phyloP scores from a whole-genome alignment of 1,284 basidiomycete species.

The Naganishia sp. region DNA sequence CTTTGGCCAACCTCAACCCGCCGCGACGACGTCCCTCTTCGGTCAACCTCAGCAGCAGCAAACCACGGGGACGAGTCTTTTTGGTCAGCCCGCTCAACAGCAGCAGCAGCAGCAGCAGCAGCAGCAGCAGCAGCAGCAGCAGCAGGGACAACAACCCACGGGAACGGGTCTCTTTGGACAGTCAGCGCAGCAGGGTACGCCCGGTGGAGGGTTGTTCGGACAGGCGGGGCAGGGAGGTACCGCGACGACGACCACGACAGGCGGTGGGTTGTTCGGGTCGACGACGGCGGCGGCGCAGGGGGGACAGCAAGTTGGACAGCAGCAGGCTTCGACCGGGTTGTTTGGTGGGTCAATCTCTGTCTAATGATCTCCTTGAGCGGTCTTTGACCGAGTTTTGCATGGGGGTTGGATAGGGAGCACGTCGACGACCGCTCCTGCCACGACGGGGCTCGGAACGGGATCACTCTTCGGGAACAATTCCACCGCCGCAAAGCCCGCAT shows the following conservation, averaged over 20 bases:
- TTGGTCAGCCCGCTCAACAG: constrained; percentile 13
- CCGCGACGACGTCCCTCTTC: constrained; percentile 7
- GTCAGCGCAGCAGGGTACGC: not conserved
- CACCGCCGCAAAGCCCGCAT: constrained; percentile 5
- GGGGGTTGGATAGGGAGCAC: no score
- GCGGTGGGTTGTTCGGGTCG: constrained; percentile 8
- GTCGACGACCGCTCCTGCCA: not conserved
- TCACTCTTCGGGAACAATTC: constrained; percentile 11
- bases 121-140: constrained; percentile 10
- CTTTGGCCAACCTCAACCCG: constrained; percentile 7
- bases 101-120: constrained; percentile 2
- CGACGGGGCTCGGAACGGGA: constrained; percentile 3
- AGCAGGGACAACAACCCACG: constrained; percentile 2
- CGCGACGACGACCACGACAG: not conserved
- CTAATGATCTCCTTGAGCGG: no score
- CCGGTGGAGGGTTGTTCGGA: constrained; percentile 2
- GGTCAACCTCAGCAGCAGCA: constrained; percentile 23
- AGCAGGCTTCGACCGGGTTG: constrained; percentile 23
- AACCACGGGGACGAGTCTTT: constrained; percentile 3
- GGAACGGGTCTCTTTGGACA: no score
- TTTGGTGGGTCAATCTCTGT: constrained; percentile 13
- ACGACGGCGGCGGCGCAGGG: not conserved
- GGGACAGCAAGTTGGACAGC: constrained; percentile 2
- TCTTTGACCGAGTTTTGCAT: no score
- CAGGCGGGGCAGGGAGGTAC: not conserved